Percentiles rank a stretch among this genome's conserved stretches.
These are phyloP conservation scores for Yarrowia sp. DNA, from an alignment of 805 yeast genomes.

Conservation along the genomic window DNA sequence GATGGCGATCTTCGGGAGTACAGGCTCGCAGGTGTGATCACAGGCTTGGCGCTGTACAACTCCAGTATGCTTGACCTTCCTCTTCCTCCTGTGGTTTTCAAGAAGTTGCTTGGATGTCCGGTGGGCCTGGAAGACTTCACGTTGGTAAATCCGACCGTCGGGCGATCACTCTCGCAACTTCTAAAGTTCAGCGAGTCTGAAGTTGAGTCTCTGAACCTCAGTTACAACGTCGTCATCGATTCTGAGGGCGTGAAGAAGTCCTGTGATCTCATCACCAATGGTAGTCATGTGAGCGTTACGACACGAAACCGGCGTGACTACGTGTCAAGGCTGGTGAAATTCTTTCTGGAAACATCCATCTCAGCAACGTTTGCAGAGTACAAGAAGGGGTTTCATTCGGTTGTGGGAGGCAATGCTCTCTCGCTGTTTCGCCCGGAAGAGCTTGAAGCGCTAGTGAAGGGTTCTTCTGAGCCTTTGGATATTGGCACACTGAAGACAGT, in stretches of 20 bases:
- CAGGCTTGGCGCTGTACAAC: constrained; percentile 89
- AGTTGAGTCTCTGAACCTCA: constrained; percentile 47
- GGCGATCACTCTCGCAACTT: constrained; percentile 47
- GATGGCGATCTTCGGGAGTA: constrained; percentile 41
- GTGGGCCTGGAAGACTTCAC: constrained; percentile 60
- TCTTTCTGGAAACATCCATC: constrained; percentile 56
- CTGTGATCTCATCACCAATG: constrained; percentile 56
- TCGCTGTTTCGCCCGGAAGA: constrained; percentile 78
- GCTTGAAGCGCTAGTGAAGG: constrained; percentile 72
- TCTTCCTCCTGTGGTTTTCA: constrained; percentile 74
- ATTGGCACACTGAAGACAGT: constrained; percentile 62
- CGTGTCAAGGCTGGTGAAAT: constrained; percentile 59
- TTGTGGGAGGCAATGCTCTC: constrained; percentile 78
- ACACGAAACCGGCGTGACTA: constrained; percentile 56
- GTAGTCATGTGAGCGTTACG: constrained; percentile 55
- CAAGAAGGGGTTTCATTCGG: constrained; percentile 65
- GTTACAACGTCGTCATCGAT: constrained; percentile 61
- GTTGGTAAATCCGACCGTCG: constrained; percentile 67
- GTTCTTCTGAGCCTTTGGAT: constrained; percentile 70
- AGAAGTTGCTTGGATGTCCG: constrained; percentile 58
- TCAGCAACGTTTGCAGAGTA: constrained; percentile 55
- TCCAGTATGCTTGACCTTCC: constrained; percentile 79
- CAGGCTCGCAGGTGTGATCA: constrained; percentile 75
- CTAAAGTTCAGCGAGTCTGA: constrained; percentile 43
- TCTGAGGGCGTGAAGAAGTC: constrained; percentile 47